Conservation (phyloP, 1,139 yeast genomes). For the Meyerozyma smithsonii region DNA sequence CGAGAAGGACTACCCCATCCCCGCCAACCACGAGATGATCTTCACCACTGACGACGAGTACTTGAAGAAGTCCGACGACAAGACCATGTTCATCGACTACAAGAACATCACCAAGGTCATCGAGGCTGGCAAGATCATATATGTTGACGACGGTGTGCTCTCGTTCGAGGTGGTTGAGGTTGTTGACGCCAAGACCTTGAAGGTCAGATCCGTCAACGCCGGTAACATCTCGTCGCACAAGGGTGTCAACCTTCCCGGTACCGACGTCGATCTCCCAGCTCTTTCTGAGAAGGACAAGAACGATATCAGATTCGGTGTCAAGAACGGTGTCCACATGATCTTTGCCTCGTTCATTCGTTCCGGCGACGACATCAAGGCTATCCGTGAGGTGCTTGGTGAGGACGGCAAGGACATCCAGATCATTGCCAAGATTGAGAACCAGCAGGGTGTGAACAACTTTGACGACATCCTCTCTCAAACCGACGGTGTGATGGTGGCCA, state of each 20-base stretch:
- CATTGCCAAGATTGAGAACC: conserved; percentile 96
- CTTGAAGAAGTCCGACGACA: conserved; percentile 66
- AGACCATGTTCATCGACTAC: conserved; percentile 87
- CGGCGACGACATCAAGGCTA: conserved; percentile 82
- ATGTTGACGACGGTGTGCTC: conserved; percentile 95
- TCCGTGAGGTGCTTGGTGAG: conserved; percentile 93
- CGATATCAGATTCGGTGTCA: conserved; percentile 91
- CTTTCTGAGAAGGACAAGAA: conserved; percentile 92
- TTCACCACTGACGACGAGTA: conserved; percentile 88
- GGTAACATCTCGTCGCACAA: conserved; percentile 96
- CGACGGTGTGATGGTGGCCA: conserved; percentile 99
- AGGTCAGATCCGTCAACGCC: conserved; percentile 84
- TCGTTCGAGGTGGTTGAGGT: conserved; percentile 89
- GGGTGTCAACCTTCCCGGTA: conserved; percentile 98
- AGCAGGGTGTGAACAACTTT: conserved; percentile 99
- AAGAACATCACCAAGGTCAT: conserved; percentile 94
- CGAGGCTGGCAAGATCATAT: conserved; percentile 80
- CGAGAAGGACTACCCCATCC: conserved; percentile 75
- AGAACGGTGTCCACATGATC: conserved; percentile 95
- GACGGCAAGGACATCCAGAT: conserved; percentile 95
- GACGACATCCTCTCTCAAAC: conserved; percentile 92
- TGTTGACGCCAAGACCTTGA: conserved; percentile 72
- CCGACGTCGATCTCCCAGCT: conserved; percentile 98
- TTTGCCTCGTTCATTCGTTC: conserved; percentile 98
- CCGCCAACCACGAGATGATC: conserved; percentile 83